Evolutionary conservation across 257 asterid genomes (phyloP), one percentile per base, ranked within the genome.

Genomic region (Solanum corneliomulleri): DNA sequence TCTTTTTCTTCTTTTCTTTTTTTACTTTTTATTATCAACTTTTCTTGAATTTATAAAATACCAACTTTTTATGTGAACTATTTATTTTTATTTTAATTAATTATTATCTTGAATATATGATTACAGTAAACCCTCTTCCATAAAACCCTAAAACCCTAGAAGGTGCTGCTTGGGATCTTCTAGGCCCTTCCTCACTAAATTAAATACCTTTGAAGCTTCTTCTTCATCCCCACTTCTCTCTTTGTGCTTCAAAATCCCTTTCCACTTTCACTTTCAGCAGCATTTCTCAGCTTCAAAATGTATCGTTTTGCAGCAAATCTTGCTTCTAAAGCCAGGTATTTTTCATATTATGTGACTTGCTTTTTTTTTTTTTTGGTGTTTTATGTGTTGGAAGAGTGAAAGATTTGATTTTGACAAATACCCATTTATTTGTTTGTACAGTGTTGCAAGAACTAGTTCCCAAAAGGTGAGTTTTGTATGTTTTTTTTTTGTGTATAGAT

Each of bases 291-390:
- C 9, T 9, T 25, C 64, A 77, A 68, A 18, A 96, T 96, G 99
- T 93, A 96, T 86, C 94, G 99, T 23, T 93, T 93, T 86, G 97
- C 95, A 66, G 96, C 98, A 71, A 95, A 95, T 92, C 93, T 96
- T 85, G 99, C 95, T 56, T 92, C 97, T 27, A 95, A 93, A 87
- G 92, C 95, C 90, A 93, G 93, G 94, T 93, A 87, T 13, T 62
- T 33, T 33, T 3, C 21, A 15, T 35, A 6, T 56, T 85, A 2
- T 25, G 13, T 37, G 14, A 68, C 10, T 35, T 23, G 25, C 6
- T 18, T 18, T 18, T 52, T 39, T 52, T 52, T 23, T 2, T 86
- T 39, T 7, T 39, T 41, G 66, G 10, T 3, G 64, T 71, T 16
- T 1, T 74, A 2, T 11, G 29, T 37, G 81, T 74, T 37, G 9